Percentiles rank a stretch among this genome's conserved stretches.
These are phyloP conservation scores for Skeletonema potamos DNA, from an alignment of 108 stramenopile genomes.

Conservation along the genomic window DNA sequence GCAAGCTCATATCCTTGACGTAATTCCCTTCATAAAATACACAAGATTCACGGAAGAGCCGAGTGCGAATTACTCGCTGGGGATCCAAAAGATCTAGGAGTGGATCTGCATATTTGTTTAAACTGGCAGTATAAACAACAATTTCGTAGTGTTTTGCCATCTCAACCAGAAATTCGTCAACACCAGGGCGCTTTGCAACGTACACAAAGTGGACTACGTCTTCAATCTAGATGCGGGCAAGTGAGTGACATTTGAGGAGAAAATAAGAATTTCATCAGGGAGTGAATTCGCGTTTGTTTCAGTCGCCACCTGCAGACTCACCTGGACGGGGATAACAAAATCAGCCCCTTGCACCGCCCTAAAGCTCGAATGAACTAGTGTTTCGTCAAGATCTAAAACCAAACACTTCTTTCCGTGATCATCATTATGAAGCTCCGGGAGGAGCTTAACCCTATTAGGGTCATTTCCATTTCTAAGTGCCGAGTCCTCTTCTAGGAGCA, in stretches of 20 bases:
- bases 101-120: constrained; percentile 98
- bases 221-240: constrained; percentile 72
- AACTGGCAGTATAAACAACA: constrained; percentile 96
- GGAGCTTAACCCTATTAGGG: constrained; percentile 48
- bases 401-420: constrained; percentile 90
- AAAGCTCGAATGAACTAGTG: constrained; percentile 97
- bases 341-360: constrained; percentile 93
- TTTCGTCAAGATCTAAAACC: constrained; percentile 98
- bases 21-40: constrained; percentile 97
- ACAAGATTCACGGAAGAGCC: constrained; percentile 98
- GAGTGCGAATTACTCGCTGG: constrained; percentile 71
- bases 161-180: constrained; percentile 93
- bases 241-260: background rate
- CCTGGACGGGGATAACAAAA: constrained; percentile 98
- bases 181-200: constrained; percentile 96
- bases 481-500: constrained; percentile 38
- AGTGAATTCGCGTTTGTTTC: background rate
- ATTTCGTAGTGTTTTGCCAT: constrained; percentile 97
- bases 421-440: constrained; percentile 62
- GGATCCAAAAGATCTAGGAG: constrained; percentile 95
- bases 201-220: constrained; percentile 97
- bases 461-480: constrained; percentile 39
- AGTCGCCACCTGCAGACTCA: constrained; percentile 39
- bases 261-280: background rate
- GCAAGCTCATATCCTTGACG: constrained; percentile 92